Evolutionary conservation across 176 grass and related monocot genomes (phyloP), one percentile per base, ranked within the genome.

Genomic region (Pharus latifolius): DNA sequence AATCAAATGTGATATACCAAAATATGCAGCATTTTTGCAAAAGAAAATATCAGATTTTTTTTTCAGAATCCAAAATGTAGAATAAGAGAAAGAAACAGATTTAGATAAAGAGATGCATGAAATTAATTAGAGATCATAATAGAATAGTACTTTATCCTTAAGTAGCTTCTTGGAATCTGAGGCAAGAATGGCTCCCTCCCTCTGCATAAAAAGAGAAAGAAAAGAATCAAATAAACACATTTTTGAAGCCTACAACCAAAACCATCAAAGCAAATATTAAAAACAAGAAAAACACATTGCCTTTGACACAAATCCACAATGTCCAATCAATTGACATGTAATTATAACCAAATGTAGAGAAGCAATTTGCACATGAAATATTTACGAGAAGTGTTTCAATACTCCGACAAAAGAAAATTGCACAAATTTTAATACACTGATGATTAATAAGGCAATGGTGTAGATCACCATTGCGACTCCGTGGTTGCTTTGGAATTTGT

Each of bases 161-260:
- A 68, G 90, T 88, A 98, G 84, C 78, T 90, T 76, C 67, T 90
- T 34, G 81, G 87, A 90, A 98, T 91, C 84, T 98, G 94, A 75
- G 89, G 89, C 94, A 93, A 83, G 83, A 90, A 88, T 33, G 94
- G 84, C 63, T 91, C 94, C 66, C 57, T 93, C 60, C 74, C 83
- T 75, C 94, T 98, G 89, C 88, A 71, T 34, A 44, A 67, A 68
- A 56, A 61, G 41, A 10, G n/a, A 63, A 59, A 14, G 24, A 47
- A 62, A 53, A 63, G 5, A 73, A 11, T 9, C 53, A 85, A 40
- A 58, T 63, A 60, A 51, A 60, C 62, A 73, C 44, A 11, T 15
- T 19, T n/a, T n/a, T n/a, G n/a, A 67, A 10, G 10, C 16, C 10
- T 31, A 31, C 2, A 26, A 49, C 7, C 24, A 58, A 12, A 72